These are phyloP conservation scores for Ichthyophthirius multifiliis DNA, from an alignment of 169 alveolate species.

Conservation along the genomic window DNA sequence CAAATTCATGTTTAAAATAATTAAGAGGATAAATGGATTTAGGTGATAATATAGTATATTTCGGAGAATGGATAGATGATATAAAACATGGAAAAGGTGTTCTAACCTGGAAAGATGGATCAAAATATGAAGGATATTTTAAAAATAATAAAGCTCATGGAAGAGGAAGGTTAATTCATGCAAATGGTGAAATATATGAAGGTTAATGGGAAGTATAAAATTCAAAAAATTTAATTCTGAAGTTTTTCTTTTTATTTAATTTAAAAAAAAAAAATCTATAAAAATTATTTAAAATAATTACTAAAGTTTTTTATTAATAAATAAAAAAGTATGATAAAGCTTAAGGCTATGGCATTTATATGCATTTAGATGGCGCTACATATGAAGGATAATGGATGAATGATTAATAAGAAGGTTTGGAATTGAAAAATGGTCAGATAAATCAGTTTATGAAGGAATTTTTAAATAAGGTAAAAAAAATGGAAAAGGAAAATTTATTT, in stretches of 20 bases:
- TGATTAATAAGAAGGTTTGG: slow-evolving; percentile 55
- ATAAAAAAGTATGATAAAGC: slow-evolving; percentile 42
- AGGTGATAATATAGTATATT: slow-evolving; percentile 5
- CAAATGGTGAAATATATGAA: slow-evolving; percentile 37
- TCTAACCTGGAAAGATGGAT: slow-evolving; percentile 33
- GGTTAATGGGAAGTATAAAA: slow-evolving; percentile 32
- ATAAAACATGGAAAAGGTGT: slow-evolving; percentile 58
- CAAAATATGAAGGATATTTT: slow-evolving; percentile 7
- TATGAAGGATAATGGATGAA: slow-evolving; percentile 60
- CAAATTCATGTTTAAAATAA: not conserved
- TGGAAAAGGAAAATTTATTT: slow-evolving; percentile 38
- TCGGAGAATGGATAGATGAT: slow-evolving; percentile 45
- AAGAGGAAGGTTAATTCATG: slow-evolving; percentile 24
- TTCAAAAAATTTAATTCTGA: too few relatives aligned
- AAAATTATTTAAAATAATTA: too few relatives aligned
- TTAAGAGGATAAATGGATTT: not conserved
- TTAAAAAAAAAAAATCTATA: too few relatives aligned
- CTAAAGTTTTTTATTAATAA: too few relatives aligned
- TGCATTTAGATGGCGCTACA: slow-evolving; percentile 21
- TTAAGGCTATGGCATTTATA: slow-evolving; percentile 19
- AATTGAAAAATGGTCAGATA: slow-evolving; percentile 68
- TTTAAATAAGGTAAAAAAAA: slow-evolving; percentile 29
- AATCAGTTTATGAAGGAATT: slow-evolving; percentile 56
- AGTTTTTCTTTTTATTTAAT: too few relatives aligned
- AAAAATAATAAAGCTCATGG: slow-evolving; percentile 36